Percentiles rank a stretch among this genome's conserved stretches.
phyloP scores from a whole-genome alignment of 768 basidiomycete species.

The Boletus rubropictus region DNA sequence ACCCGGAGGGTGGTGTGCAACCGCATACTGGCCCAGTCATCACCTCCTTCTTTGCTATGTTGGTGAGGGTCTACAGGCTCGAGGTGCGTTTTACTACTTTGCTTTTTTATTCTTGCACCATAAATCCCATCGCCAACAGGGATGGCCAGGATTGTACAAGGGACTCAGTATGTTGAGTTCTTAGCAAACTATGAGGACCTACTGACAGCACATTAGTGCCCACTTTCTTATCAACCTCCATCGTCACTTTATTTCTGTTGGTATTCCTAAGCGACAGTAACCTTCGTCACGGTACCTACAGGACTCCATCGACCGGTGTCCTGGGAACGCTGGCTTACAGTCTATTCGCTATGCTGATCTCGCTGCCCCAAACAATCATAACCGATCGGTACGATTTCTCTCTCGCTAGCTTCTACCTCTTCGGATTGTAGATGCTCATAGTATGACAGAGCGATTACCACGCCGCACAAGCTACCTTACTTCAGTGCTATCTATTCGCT shows the following conservation, averaged over 20 bases:
- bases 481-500: slow-evolving; percentile 52
- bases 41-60: slow-evolving; percentile 69
- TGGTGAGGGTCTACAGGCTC: slow-evolving; percentile 59
- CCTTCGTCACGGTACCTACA: slow-evolving; percentile 60
- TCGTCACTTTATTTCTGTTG: slow-evolving; percentile 54
- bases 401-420: neutral
- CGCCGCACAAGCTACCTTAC: slow-evolving; percentile 70
- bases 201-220: slow-evolving; percentile 44
- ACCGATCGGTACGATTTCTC: slow-evolving; percentile 58
- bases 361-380: slow-evolving; percentile 64
- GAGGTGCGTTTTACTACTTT: slow-evolving; percentile 46
- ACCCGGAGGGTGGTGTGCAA: slow-evolving; percentile 68
- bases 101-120: neutral
- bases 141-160: slow-evolving; percentile 73
- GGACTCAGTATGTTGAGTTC: slow-evolving; percentile 49
- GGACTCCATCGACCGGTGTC: slow-evolving; percentile 54
- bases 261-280: slow-evolving; percentile 52
- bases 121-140: slow-evolving; percentile 33
- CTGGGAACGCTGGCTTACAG: slow-evolving; percentile 62
- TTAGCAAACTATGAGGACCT: slow-evolving; percentile 28
- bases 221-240: slow-evolving; percentile 40
- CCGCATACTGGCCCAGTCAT: slow-evolving; percentile 77
- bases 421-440: neutral
- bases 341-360: slow-evolving; percentile 58
- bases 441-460: slow-evolving; percentile 64